Evolutionary conservation across 148 eudicot species (phyloP).

Genomic region (Diospyros lotus): DNA sequence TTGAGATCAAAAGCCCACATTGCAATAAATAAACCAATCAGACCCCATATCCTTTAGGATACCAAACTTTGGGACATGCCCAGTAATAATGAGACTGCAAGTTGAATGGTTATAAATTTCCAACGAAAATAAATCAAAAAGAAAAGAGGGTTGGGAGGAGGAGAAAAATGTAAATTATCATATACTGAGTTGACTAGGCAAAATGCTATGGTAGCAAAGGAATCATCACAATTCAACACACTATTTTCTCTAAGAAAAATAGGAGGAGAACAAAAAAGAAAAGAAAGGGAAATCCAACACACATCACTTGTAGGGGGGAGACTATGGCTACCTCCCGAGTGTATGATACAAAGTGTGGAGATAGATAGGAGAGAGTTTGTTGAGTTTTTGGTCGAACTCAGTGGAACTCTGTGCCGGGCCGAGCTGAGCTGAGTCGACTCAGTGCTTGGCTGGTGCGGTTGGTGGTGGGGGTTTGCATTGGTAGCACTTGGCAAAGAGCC

Average conservation of each 20-base stretch:
- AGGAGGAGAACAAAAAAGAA: neutral
- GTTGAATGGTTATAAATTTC: neutral
- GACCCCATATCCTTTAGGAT: neutral
- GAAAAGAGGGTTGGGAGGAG: neutral
- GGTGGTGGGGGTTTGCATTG: conserved; percentile 63
- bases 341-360: conserved; percentile 17
- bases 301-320: conserved; percentile 23
- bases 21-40: conserved; percentile 1
- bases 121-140: neutral
- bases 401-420: neutral
- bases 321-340: conserved; percentile 13
- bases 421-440: neutral
- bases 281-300: conserved; percentile 18
- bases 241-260: conserved; percentile 15
- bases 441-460: conserved; percentile 11
- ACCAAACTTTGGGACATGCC: conserved; percentile 12
- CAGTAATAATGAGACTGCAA: conserved; percentile 16
- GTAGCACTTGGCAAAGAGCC: conserved; percentile 84
- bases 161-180: neutral
- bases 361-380: neutral
- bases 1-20: conserved; percentile 14
- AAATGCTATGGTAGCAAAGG: conserved; percentile 20
- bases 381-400: neutral
- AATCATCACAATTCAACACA: conserved; percentile 28
- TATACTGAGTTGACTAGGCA: conserved; percentile 17